Evolutionary conservation across 495 filamentous ascomycete species (phyloP), one percentile per base, ranked within the genome.

Genomic region (Aspergillus cavernicola): DNA sequence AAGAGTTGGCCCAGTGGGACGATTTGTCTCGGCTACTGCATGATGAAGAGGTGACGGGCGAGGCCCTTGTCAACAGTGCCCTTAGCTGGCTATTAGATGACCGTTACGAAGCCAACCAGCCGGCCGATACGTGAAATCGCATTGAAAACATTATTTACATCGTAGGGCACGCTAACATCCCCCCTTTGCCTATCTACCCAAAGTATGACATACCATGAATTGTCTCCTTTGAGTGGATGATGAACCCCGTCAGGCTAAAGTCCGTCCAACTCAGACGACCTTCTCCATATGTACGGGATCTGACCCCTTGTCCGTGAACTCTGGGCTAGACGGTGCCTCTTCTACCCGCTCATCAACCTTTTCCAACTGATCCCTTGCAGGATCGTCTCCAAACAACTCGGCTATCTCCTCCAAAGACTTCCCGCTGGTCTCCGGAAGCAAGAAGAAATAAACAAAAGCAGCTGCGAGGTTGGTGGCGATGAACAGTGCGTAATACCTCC

Each of bases 321-420:
- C 23, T 10, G 6, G 13, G 13, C 15, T 16, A 38, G 39, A 16
- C 9, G 29, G 9, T 6, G 24, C 9, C 4, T 28, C 15, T 26
- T 35, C 6, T 16, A 12, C 22, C 18, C 10, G 15, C 11, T 38
- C 40, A 2, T 12, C 7, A 10, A 50, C 24, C 9, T 28, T 44
- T 13, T 51, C 39, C 18, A 10, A 8, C 8, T 37, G 19, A 1
- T 45, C 39, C 16, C 9, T 9, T 4, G 37, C 53, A 18, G 40
- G 15, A 35, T 13, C 24, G 18, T 73, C 72, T 0, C 71, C 74
- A 60, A 79, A 79, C 37, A 77, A 45, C 20, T 76, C 56, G 60
- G 76, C 75, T 52, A 78, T 76, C 50, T 78, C 73, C 50, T 77
- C 74, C 15, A 80, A 49, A 3, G 63, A 63, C 28, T 76, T 53